A percentile compares a stretch with the other conserved stretches of the same genome.
phyloP scores from a whole-genome alignment of 2,329 filamentous ascomycete species.

The Ambrosiella xylebori region DNA sequence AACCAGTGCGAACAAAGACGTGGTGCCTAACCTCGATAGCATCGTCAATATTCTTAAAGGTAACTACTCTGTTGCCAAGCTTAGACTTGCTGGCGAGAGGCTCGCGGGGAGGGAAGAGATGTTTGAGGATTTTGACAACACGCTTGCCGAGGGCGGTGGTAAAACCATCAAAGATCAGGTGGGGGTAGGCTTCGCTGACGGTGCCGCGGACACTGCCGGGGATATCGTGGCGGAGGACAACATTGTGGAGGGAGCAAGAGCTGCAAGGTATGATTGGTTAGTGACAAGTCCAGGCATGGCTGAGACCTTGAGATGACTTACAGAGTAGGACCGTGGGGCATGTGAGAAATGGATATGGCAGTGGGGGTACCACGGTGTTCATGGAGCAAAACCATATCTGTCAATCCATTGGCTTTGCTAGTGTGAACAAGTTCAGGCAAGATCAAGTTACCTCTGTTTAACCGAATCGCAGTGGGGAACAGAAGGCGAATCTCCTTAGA shows the following conservation, averaged over 20 bases:
- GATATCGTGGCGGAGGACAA: constrained; percentile 82
- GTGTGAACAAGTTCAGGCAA: constrained; percentile 70
- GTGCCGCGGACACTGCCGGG: constrained; percentile 75
- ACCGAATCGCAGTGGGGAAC: constrained; percentile 66
- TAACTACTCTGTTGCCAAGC: constrained; percentile 75
- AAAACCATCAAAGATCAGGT: constrained; percentile 92
- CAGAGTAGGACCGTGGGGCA: constrained; percentile 65
- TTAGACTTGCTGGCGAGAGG: constrained; percentile 52
- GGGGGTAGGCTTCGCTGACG: constrained; percentile 81
- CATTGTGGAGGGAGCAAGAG: constrained; percentile 81
- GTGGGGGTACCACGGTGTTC: constrained; percentile 89
- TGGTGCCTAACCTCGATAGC: constrained; percentile 68
- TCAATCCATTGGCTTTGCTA: constrained; percentile 62
- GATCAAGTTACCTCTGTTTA: constrained; percentile 85
- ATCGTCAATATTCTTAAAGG: constrained; percentile 87
- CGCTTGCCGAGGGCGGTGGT: constrained; percentile 62
- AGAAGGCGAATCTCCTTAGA: constrained; percentile 79
- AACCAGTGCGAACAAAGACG: constrained; percentile 86
- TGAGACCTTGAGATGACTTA: constrained; percentile 43
- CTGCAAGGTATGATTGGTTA: constrained; percentile 26
- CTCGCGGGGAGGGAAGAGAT: constrained; percentile 83
- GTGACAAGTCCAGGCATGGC: constrained; percentile 16
- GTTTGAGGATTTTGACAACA: constrained; percentile 79
- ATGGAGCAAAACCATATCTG: constrained; percentile 73
- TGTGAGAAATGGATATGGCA: constrained; percentile 69